Evolutionary conservation across 2,329 filamentous ascomycete species (phyloP).

Genomic region (Penicillium sp.): DNA sequence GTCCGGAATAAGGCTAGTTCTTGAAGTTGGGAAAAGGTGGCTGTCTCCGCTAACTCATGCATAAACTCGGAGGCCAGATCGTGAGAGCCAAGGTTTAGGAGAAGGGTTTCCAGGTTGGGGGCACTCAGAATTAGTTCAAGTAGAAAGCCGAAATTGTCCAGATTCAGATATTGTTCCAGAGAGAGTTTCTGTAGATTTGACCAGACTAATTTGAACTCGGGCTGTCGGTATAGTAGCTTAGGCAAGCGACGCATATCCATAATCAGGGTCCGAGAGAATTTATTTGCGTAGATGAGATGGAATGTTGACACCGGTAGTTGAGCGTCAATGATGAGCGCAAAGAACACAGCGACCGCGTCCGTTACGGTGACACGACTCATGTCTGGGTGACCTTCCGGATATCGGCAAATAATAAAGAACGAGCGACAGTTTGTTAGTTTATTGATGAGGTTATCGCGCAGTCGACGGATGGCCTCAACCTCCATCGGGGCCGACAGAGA

Average conservation of each 20-base stretch:
- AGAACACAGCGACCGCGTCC: constrained; percentile 23
- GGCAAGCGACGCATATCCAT: constrained; percentile 27
- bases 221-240: constrained; percentile 24
- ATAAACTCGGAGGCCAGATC: constrained; percentile 23
- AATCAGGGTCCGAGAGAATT: constrained; percentile 19
- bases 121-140: constrained; percentile 23
- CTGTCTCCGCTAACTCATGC: constrained; percentile 22
- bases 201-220: constrained; percentile 19
- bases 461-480: constrained; percentile 13
- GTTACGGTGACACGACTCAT: constrained; percentile 21
- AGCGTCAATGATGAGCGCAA: constrained; percentile 19
- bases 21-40: constrained; percentile 11
- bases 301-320: constrained; percentile 18
- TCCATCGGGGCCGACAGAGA: constrained; percentile 19
- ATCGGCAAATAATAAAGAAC: constrained; percentile 25
- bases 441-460: constrained; percentile 18
- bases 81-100: constrained; percentile 20
- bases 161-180: constrained; percentile 23
- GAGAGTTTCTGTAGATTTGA: constrained; percentile 20
- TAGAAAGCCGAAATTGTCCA: constrained; percentile 24
- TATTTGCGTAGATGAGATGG: constrained; percentile 22
- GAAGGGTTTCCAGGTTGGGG: constrained; percentile 18
- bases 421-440: constrained; percentile 21
- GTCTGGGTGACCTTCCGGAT: constrained; percentile 24
- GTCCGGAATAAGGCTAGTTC: constrained; percentile 23